Conservation (phyloP, 345 rosid genomes). For the Trapa bicornis region DNA sequence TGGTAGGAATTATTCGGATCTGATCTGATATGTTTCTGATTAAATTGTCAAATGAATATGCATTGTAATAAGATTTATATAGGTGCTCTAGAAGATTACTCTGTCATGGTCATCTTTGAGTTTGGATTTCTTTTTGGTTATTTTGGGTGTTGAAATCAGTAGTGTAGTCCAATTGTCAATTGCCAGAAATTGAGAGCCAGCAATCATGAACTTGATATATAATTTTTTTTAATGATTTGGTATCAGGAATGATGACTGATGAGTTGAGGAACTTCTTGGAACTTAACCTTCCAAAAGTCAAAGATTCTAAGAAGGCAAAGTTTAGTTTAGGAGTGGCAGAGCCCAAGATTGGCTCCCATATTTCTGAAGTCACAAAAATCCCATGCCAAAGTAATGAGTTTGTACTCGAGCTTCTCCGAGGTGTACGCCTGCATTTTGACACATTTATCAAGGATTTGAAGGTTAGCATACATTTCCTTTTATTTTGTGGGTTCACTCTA, state of each 20-base stretch:
- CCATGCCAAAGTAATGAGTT: conserved; percentile 85
- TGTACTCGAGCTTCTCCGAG: conserved; percentile 80
- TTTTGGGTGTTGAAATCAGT: neutral
- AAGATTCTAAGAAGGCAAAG: conserved; percentile 65
- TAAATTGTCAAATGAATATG: neutral
- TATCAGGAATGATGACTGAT: conserved; percentile 51
- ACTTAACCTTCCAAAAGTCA: conserved; percentile 78
- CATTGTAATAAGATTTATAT: neutral
- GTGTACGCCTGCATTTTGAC: conserved; percentile 70
- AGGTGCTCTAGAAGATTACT: neutral
- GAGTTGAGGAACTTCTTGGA: conserved; percentile 79
- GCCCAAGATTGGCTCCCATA: conserved; percentile 80
- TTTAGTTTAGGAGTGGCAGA: conserved; percentile 76
- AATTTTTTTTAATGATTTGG: neutral
- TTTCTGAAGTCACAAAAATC: conserved; percentile 56
- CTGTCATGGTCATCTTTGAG: neutral
- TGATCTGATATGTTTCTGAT: neutral
- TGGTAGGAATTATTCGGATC: neutral
- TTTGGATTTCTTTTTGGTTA: neutral
- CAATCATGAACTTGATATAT: neutral
- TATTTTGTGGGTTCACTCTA: neutral
- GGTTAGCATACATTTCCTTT: conserved; percentile 27
- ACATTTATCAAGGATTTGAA: conserved; percentile 81
- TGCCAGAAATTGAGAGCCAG: neutral
- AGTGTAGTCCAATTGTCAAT: neutral